Percentiles rank a stretch among this genome's conserved stretches.
Evolutionary conservation across 768 basidiomycete species (phyloP).

Genomic region (Panaeolus cyanescens): DNA sequence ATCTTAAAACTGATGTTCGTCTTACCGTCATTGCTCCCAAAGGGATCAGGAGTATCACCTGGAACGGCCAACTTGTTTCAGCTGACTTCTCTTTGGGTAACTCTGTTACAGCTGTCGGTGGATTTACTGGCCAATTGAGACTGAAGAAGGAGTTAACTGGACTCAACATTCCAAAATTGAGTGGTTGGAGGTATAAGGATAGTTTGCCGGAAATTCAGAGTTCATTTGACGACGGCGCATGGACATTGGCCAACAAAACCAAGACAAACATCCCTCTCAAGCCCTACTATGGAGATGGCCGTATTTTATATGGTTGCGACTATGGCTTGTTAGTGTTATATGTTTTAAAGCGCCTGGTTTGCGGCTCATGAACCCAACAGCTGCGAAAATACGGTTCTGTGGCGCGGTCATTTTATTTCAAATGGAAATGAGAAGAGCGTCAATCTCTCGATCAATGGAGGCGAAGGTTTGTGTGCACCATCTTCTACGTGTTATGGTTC

Average conservation of each 20-base stretch:
- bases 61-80: conserved; percentile 66
- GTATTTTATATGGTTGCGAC: conserved; percentile 84
- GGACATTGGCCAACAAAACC: conserved; percentile 69
- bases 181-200: conserved; percentile 72
- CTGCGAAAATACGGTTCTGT: conserved; percentile 81
- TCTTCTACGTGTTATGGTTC: too few species aligned
- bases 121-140: conserved; percentile 50
- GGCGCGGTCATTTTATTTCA: conserved; percentile 78
- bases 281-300: conserved; percentile 72
- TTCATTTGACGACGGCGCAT: conserved; percentile 61
- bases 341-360: background rate
- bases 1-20: conserved; percentile 58
- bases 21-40: conserved; percentile 68
- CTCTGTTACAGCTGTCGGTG: conserved; percentile 38
- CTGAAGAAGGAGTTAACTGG: conserved; percentile 26
- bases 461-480: background rate
- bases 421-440: conserved; percentile 62
- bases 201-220: conserved; percentile 72
- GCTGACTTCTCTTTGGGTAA: conserved; percentile 30
- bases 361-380: conserved; percentile 35
- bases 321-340: conserved; percentile 70
- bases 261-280: conserved; percentile 72
- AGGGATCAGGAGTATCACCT: conserved; percentile 54
- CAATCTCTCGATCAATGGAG: conserved; percentile 77
- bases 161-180: conserved; percentile 49